phyloP scores from a whole-genome alignment of 2,329 filamentous ascomycete genomes.

The Tolypocladium cylindrosporum region DNA sequence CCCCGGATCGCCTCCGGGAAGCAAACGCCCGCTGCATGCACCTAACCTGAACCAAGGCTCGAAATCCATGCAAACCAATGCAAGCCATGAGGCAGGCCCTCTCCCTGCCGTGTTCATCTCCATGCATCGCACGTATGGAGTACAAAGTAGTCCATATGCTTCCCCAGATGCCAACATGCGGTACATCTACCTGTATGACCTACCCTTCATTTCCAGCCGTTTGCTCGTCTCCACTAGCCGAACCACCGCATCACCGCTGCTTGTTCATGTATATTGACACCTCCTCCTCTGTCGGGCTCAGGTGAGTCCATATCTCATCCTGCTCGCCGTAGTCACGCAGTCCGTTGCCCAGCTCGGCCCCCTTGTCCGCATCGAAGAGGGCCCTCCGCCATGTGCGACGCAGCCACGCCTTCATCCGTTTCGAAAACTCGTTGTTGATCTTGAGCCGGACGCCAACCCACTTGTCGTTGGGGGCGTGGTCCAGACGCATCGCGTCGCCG shows the following conservation, averaged over 20 bases:
- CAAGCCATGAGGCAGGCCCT: not conserved
- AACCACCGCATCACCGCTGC: not conserved
- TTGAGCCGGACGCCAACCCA: slow-evolving; percentile 47
- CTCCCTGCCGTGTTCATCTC: not conserved
- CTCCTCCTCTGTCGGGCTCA: slow-evolving; percentile 7
- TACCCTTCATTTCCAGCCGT: not conserved
- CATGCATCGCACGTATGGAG: not conserved
- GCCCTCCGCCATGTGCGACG: slow-evolving; percentile 22
- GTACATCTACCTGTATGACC: not conserved
- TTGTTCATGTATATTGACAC: not conserved
- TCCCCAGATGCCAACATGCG: not conserved
- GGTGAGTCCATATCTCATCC: slow-evolving; percentile 14
- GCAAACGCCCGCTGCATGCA: not conserved
- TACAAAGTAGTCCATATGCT: too few relatives aligned
- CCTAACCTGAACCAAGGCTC: not conserved
- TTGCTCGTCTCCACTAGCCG: not conserved
- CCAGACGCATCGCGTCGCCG: slow-evolving; percentile 34
- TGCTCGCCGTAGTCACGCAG: slow-evolving; percentile 10
- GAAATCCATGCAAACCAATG: not conserved
- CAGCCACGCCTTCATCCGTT: slow-evolving; percentile 34
- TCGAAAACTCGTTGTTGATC: slow-evolving; percentile 47
- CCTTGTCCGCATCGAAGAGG: not conserved
- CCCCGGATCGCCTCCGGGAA: not conserved
- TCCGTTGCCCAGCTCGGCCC: slow-evolving; percentile 4
- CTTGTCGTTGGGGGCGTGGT: slow-evolving; percentile 45